phyloP scores from a whole-genome alignment of 108 stramenopile genomes.

The Heterococcus sp. region DNA sequence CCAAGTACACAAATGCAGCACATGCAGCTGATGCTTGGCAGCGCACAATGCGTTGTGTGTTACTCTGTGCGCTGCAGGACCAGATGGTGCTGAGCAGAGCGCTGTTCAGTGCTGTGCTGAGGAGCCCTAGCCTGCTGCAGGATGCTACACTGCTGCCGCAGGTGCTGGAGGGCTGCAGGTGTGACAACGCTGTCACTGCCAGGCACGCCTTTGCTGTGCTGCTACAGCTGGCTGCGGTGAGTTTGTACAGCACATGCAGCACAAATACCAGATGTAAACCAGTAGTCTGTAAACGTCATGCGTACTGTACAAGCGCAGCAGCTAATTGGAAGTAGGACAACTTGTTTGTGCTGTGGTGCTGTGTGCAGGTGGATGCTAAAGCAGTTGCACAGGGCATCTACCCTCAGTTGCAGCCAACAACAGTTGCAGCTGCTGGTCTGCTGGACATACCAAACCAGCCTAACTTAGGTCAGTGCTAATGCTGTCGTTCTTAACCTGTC shows the following conservation, averaged over 20 bases:
- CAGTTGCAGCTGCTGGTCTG: neutral
- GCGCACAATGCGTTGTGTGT: no score
- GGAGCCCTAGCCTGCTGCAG: constrained; percentile 11
- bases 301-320: no score
- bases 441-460: neutral
- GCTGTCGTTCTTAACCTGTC: no score
- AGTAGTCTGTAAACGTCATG: no score
- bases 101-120: constrained; percentile 12
- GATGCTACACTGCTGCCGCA: constrained; percentile 3
- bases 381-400: neutral
- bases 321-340: no score
- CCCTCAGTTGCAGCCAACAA: neutral
- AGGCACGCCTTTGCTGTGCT: constrained; percentile 36
- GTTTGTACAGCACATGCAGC: no score
- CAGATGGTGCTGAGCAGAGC: neutral
- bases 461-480: neutral
- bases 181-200: constrained; percentile 11
- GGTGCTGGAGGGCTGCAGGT: constrained; percentile 25
- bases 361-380: neutral
- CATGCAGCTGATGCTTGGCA: no score
- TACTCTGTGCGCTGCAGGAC: no score
- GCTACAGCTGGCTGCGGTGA: constrained; percentile 11
- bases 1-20: no score
- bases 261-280: no score
- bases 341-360: neutral